These are phyloP conservation scores for Pseudognaphalium luteoalbum DNA, from an alignment of 129 eudicot genomes.

Conservation along the genomic window DNA sequence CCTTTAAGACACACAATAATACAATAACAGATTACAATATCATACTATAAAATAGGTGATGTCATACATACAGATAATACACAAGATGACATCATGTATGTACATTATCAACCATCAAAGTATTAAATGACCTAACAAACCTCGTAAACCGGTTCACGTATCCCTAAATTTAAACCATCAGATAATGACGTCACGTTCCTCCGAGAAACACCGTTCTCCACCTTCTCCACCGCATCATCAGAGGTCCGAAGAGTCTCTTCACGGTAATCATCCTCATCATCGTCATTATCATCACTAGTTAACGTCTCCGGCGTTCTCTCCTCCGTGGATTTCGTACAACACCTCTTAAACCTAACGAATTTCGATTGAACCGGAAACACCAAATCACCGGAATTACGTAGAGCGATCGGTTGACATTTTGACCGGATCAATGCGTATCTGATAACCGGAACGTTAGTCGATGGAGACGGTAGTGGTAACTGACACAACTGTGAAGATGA, in stretches of 20 bases:
- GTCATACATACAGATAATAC: background rate
- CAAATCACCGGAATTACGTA: constrained; percentile 35
- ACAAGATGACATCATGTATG: background rate
- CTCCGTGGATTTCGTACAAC: constrained; percentile 53
- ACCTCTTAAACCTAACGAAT: constrained; percentile 36
- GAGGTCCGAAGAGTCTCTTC: constrained; percentile 26
- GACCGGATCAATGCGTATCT: constrained; percentile 42
- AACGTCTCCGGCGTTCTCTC: constrained; percentile 41
- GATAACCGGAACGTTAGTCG: constrained; percentile 23
- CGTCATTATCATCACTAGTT: constrained; percentile 38
- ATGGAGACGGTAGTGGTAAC: constrained; percentile 36
- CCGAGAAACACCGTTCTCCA: constrained; percentile 41
- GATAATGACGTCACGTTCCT: constrained; percentile 39
- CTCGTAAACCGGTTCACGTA: constrained; percentile 96
- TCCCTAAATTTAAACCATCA: constrained; percentile 60
- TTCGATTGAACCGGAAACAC: constrained; percentile 28
- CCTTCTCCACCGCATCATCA: constrained; percentile 20
- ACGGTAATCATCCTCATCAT: constrained; percentile 35
- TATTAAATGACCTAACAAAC: constrained; percentile 37
- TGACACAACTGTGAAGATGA: constrained; percentile 42
- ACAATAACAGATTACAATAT: constrained; percentile 15
- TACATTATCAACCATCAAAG: background rate
- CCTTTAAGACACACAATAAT: constrained; percentile 50
- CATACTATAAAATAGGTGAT: background rate
- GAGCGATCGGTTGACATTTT: constrained; percentile 29